Base-by-base conservation (phyloP, 768 basidiomycete species). In the Pisolithus orientalis region DNA sequence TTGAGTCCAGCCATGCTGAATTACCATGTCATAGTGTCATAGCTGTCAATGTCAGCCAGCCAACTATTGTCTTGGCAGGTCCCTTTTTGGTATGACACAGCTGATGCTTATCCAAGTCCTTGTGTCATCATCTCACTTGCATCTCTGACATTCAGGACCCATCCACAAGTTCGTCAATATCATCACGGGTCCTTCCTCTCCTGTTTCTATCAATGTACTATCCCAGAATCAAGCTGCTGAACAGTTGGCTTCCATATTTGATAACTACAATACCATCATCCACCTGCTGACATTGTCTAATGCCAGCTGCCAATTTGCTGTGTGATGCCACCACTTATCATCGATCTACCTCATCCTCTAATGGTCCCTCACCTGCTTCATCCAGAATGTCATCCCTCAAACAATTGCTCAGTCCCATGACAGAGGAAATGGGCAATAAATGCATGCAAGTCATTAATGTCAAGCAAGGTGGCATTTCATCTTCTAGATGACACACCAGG, bases 131-230 rank as follows among this genome's bases (percentile, higher is more conserved):
- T 21, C 21, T 21, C 21, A 2, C 21, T 21, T 2, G 21, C 21
- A 21, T 21, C 21, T 21, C 21, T 21, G 21, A 21, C 21, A 21
- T 21, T 21, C 21, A 1, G 21, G 21, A 21, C 21, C 21, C 21
- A 21, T 21, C 21, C 21, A 21, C 21, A 21, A 21, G 21, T 21
- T 21, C 2, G 21, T 21, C 21, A 21, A 21, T 21, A 21, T 21
- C 21, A 2, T 90, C 74, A 72, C 89, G 55, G 89, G 88, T 2
- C 85, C 87, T 3, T 89, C 89, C 0, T 88, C 90, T 6, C 89
- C 90, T 11, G 84, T 91, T 39, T 77, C 87, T 49, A 69, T 91
- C 7, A 87, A 90, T 55, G 90, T 90, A 59, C 75, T 96, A 6
- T 68, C 53, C 69, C 85, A 59, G 57, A 70, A 68, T 58, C 68